phyloP scores from a whole-genome alignment of 305 asterid species.

The Lippia alba region DNA sequence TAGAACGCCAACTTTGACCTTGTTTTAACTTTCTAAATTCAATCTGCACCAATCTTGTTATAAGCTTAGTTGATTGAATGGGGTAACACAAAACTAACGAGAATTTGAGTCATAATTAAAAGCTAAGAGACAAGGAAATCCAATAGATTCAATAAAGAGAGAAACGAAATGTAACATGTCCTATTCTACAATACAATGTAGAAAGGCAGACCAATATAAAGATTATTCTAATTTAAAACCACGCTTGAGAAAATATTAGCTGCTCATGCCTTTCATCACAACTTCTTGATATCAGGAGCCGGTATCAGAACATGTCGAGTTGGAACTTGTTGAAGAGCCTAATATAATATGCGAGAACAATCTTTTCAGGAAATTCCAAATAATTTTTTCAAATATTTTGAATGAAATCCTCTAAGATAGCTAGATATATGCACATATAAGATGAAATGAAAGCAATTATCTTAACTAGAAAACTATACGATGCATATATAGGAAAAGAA shows the following conservation, averaged over 20 bases:
- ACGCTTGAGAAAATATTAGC: constrained; percentile 14
- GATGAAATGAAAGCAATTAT: constrained; percentile 13
- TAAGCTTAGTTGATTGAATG: constrained; percentile 8
- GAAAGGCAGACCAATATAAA: constrained; percentile 6
- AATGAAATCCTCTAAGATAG: constrained; percentile 16
- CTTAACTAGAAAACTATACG: constrained; percentile 5
- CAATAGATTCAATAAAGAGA: constrained; percentile 14
- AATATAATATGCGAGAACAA: constrained; percentile 32
- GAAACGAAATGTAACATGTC: background rate
- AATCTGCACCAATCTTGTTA: constrained; percentile 12
- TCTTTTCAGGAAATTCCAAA: background rate
- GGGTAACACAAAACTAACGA: constrained; percentile 5
- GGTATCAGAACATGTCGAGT: constrained; percentile 40
- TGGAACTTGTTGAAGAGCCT: constrained; percentile 57
- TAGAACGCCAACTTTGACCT: background rate
- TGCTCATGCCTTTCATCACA: constrained; percentile 31
- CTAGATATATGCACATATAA: background rate
- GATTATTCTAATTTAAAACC: constrained; percentile 18
- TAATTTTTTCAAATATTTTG: background rate
- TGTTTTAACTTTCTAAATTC: constrained; percentile 9
- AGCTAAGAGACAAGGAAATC: constrained; percentile 14
- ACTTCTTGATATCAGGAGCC: constrained; percentile 41
- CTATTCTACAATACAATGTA: constrained; percentile 23
- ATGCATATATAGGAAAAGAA: constrained; percentile 28
- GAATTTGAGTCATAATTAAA: constrained; percentile 10